These are phyloP conservation scores for Rutstroemia sydowiana DNA, from an alignment of 2,329 filamentous ascomycete genomes.

Conservation along the genomic window DNA sequence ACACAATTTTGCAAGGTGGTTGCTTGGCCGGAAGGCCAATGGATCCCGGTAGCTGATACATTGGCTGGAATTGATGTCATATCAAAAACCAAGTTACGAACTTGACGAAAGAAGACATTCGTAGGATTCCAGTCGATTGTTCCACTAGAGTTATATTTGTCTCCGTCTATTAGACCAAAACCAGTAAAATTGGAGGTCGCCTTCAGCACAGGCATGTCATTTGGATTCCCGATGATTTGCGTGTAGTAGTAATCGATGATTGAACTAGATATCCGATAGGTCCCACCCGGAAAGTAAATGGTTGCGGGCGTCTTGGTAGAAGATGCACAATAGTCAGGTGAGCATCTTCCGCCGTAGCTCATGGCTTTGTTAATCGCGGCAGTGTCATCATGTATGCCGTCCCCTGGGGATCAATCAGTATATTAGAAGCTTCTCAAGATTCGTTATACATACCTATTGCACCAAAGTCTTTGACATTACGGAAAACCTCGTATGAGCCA, in stretches of 20 bases:
- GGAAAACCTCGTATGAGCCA: constrained; percentile 10
- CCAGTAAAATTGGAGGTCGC: constrained; percentile 61
- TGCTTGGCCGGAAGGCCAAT: constrained; percentile 48
- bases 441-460: constrained; percentile 15
- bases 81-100: constrained; percentile 60
- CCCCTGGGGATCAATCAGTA: constrained; percentile 67
- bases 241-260: constrained; percentile 23
- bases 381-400: constrained; percentile 72
- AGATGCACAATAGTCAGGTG: constrained; percentile 40
- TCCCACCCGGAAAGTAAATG: constrained; percentile 25
- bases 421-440: constrained; percentile 62
- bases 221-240: constrained; percentile 26
- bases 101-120: constrained; percentile 57
- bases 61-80: constrained; percentile 29
- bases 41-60: constrained; percentile 35
- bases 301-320: constrained; percentile 40
- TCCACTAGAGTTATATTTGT: constrained; percentile 65
- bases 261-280: constrained; percentile 23
- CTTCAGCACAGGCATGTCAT: constrained; percentile 61
- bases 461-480: constrained; percentile 18
- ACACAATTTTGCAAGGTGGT: constrained; percentile 55
- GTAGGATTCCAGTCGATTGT: constrained; percentile 69
- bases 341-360: constrained; percentile 20
- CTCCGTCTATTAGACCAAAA: constrained; percentile 73
- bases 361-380: constrained; percentile 63